Base-by-base conservation (phyloP, 371 early-diverging fungal species). In the Actinomortierella wolfii region DNA sequence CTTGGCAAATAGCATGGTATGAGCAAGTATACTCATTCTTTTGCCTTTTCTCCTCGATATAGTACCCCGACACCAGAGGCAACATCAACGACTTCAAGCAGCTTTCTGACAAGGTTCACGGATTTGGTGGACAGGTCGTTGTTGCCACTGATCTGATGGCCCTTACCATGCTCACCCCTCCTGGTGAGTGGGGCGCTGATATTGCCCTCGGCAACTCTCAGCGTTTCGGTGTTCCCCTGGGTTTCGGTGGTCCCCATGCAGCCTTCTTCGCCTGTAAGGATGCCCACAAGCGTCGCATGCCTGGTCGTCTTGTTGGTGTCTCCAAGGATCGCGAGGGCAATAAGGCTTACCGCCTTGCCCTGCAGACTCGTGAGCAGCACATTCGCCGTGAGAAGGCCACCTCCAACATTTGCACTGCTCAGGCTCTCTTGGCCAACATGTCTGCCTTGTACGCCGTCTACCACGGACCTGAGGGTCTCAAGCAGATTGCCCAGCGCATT, bases 161-260 rank as follows among this genome's bases (percentile, higher is more conserved):
- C n/a, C 83, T 97, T 65, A 88, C 96, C 21, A 67, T 97, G 42
- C 81, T 97, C 42, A 92, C 92, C 67, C 85, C 97, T 28, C 98
- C 98, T 15, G 96, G 94, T 41, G 95, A 95, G 78, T 94, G 91
- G 66, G 97, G 97, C 49, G 95, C 91, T 40, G 98, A 98, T 79
- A 97, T 98, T 75, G 97, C 92, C 40, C 80, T 98, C 34, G 98
- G 98, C 65, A 96, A 93, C 85, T 89, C 90, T 23, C 97, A 98
- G 80, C 90, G 98, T 39, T 97, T 98, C 64, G 98, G 98, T 77
- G 97, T 98, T 39, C 97, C 97, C 3, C 85, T 98, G 48, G 98
- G 98, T 42, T 97, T 93, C 77, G 98, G 98, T 76, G 98, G 98
- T 51, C 98, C 98, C n/a, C 97, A 97, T 75, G 98, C 98, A 7